Evolutionary conservation across 75 land plant species (phyloP).

Genomic region (Cupressus sempervirens): DNA sequence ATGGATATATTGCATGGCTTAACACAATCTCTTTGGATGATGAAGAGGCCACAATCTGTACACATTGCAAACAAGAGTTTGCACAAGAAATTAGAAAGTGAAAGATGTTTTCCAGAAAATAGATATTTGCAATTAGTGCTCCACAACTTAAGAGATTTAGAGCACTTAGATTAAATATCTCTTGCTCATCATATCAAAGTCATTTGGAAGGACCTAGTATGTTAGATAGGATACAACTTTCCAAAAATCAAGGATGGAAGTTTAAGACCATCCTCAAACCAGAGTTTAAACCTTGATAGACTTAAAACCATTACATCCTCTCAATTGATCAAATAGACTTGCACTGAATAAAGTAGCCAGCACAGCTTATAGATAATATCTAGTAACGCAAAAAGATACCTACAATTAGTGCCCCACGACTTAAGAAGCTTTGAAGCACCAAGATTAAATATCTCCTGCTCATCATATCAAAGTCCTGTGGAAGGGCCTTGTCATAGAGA

Average conservation of each 20-base stretch:
- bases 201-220: background rate
- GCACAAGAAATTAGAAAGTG: background rate
- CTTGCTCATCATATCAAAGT: background rate
- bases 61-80: background rate
- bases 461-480: background rate
- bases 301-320: background rate
- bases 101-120: background rate
- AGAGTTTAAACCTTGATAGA: background rate
- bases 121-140: background rate
- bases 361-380: background rate
- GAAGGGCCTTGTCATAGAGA: background rate
- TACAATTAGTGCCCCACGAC: background rate
- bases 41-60: background rate
- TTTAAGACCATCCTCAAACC: background rate
- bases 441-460: background rate
- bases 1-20: too few relatives aligned
- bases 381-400: background rate
- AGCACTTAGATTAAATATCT: background rate
- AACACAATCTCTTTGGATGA: too few relatives aligned
- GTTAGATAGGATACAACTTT: background rate
- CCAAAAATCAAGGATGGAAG: background rate
- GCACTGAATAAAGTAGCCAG: background rate
- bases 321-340: background rate
- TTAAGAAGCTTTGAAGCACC: background rate
- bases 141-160: background rate